Evolutionary conservation across 2,329 filamentous ascomycete species (phyloP).

Genomic region (Penicillium sumatraense): DNA sequence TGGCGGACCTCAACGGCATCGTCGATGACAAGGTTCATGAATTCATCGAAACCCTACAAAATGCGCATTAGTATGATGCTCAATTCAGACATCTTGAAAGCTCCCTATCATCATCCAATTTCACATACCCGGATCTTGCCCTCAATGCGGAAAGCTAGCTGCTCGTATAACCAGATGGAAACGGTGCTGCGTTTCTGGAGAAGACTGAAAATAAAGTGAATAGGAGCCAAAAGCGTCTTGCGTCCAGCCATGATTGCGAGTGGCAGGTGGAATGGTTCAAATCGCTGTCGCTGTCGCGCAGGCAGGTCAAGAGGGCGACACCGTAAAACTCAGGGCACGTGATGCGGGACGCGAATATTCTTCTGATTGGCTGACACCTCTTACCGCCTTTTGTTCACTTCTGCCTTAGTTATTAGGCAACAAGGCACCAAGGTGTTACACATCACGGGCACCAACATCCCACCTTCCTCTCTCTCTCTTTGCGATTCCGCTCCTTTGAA

Average conservation of each 20-base stretch:
- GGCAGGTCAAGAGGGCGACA: conserved; percentile 11
- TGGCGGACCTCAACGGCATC: conserved; percentile 92
- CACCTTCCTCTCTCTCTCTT: conserved; percentile 24
- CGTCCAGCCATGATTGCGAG: conserved; percentile 56
- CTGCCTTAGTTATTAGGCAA: background rate
- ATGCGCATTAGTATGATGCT: background rate
- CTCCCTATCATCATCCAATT: background rate
- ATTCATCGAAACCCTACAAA: conserved; percentile 92
- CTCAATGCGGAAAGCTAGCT: conserved; percentile 90
- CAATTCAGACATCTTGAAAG: conserved; percentile 4
- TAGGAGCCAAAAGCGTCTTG: conserved; percentile 74
- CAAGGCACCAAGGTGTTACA: conserved; percentile 15
- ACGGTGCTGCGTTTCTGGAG: conserved; percentile 83
- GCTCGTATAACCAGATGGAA: conserved; percentile 96
- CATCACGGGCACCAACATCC: conserved; percentile 28
- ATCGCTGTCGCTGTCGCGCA: conserved; percentile 8
- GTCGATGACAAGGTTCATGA: conserved; percentile 98
- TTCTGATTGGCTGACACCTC: background rate
- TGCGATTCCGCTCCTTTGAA: conserved; percentile 12
- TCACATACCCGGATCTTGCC: conserved; percentile 85
- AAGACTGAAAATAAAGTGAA: conserved; percentile 94
- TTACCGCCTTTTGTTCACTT: background rate
- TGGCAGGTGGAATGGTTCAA: background rate
- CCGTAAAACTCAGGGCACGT: conserved; percentile 30
- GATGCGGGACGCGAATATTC: conserved; percentile 24